Percentiles rank a stretch among this genome's conserved stretches.
These are phyloP conservation scores for Solanum rostratum DNA, from an alignment of 257 asterid genomes.

Conservation along the genomic window DNA sequence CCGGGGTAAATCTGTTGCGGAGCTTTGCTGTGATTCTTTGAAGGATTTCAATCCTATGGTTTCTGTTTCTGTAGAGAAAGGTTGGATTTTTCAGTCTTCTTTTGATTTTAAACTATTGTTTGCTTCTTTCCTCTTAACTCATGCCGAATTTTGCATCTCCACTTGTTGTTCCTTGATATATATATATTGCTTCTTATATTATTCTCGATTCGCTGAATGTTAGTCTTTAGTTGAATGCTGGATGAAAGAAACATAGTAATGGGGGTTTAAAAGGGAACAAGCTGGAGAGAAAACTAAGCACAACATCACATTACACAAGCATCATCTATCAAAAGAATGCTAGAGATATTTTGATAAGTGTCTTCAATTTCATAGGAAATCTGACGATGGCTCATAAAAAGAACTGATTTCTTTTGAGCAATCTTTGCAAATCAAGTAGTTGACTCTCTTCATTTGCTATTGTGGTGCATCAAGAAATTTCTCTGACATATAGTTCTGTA, in stretches of 20 bases:
- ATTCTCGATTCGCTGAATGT: not conserved
- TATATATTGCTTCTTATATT: not conserved
- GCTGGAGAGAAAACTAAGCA: not conserved
- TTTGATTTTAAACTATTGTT: not conserved
- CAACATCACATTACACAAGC: not conserved
- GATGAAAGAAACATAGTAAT: not conserved
- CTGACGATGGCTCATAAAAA: not conserved
- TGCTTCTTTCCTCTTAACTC: not conserved
- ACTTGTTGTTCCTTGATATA: not conserved
- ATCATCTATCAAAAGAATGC: not conserved
- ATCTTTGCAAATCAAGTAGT: not conserved
- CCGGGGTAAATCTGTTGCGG: slow-evolving; percentile 65
- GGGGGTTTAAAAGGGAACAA: not conserved
- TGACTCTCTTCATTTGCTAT: not conserved
- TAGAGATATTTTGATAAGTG: not conserved
- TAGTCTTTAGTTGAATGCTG: not conserved
- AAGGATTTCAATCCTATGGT: slow-evolving; percentile 97
- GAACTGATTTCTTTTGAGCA: not conserved
- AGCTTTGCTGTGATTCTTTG: slow-evolving; percentile 82
- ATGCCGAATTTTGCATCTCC: not conserved
- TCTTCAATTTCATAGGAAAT: not conserved
- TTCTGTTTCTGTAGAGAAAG: slow-evolving; percentile 75
- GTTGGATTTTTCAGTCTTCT: slow-evolving; percentile 14
- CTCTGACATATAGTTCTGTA: not conserved
- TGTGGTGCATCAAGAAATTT: not conserved